Percentiles rank a stretch among this genome's conserved stretches.
Conservation (phyloP, 768 basidiomycete species). For the Leccinum rimulosum region DNA sequence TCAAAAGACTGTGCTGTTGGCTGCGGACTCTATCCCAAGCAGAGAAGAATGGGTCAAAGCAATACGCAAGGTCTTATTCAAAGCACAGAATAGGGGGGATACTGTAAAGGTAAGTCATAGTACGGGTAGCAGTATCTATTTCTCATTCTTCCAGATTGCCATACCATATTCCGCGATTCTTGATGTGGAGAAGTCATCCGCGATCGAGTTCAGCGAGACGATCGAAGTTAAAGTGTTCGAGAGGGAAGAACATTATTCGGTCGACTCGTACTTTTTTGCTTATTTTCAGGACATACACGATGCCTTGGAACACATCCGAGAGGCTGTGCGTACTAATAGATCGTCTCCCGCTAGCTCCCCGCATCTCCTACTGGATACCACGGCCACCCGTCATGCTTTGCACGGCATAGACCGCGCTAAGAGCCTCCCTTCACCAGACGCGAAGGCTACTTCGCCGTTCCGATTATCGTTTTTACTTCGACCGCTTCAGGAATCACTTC, state of each 20-base stretch:
- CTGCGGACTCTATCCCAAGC: constrained; percentile 77
- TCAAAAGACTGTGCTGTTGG: constrained; percentile 68
- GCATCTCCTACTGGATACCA: constrained; percentile 56
- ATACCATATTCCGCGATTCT: constrained; percentile 89
- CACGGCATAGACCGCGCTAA: constrained; percentile 40
- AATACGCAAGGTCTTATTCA: constrained; percentile 91
- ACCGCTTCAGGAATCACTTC: constrained; percentile 61
- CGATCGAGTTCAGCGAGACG: constrained; percentile 95
- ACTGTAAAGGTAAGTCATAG: constrained; percentile 72
- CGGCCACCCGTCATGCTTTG: constrained; percentile 37
- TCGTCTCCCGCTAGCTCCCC: constrained; percentile 24
- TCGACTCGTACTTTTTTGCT: constrained; percentile 92
- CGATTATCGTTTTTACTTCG: constrained; percentile 62
- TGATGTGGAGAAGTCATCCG: constrained; percentile 83
- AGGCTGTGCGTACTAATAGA: constrained; percentile 62
- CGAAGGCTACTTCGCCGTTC: constrained; percentile 47
- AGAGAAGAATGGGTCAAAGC: constrained; percentile 96
- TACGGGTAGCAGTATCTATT: background rate
- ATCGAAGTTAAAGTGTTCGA: constrained; percentile 93
- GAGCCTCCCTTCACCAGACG: constrained; percentile 35
- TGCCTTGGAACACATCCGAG: constrained; percentile 80
- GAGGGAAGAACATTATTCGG: constrained; percentile 67
- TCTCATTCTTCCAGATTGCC: constrained; percentile 59
- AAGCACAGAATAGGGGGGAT: constrained; percentile 94
- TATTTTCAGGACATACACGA: constrained; percentile 82